Conservation (phyloP, 345 rosid species). For the Durio zibethinus region DNA sequence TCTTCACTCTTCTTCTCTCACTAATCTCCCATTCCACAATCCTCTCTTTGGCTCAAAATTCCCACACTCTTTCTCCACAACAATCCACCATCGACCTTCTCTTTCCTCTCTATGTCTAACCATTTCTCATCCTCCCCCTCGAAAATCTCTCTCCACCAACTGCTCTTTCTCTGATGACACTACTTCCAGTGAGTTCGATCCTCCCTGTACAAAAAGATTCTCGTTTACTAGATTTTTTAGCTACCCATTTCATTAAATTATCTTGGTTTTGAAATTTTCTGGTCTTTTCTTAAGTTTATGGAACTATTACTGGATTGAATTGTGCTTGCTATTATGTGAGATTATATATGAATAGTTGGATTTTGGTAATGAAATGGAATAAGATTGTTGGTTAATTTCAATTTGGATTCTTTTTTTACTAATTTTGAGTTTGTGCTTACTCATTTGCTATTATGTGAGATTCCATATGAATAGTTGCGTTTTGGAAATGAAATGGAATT, state of each 20-base stretch:
- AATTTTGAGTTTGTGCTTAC: background rate
- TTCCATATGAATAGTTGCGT: background rate
- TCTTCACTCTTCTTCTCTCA: slow-evolving; percentile 1
- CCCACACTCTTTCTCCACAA: background rate
- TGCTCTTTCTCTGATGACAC: slow-evolving; percentile 14
- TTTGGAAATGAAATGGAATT: slow-evolving; percentile 3
- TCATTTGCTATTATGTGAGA: background rate
- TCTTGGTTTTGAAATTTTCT: background rate
- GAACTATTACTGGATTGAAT: background rate
- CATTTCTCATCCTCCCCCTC: background rate
- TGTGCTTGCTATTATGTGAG: background rate
- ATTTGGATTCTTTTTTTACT: background rate
- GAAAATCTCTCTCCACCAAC: background rate
- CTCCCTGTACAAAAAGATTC: background rate
- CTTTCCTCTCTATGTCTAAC: background rate
- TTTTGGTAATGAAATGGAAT: background rate
- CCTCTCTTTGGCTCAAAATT: background rate
- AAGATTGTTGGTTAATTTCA: background rate
- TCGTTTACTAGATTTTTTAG: background rate
- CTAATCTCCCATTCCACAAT: background rate
- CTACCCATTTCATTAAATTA: background rate
- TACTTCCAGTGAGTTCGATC: slow-evolving; percentile 15
- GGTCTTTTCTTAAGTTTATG: background rate
- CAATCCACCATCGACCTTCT: background rate
- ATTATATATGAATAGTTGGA: background rate